Conservation (phyloP, 441 rosid species). For the Rhodomyrtus psidioides region DNA sequence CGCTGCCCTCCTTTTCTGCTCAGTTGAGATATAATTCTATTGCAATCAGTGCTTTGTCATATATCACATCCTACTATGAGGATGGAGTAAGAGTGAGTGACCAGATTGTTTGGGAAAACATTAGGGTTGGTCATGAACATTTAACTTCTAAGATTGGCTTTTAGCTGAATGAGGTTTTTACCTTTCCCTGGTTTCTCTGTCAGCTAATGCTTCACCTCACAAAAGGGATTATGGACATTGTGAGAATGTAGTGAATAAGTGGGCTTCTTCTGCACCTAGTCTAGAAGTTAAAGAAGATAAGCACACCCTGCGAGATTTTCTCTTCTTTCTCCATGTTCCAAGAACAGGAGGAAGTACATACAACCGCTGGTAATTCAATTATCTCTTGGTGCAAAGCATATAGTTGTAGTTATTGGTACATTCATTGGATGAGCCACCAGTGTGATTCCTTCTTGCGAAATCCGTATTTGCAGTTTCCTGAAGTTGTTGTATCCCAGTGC, state of each 20-base stretch:
- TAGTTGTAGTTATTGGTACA: background rate
- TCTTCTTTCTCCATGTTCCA: slow-evolving; percentile 91
- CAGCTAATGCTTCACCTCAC: slow-evolving; percentile 37
- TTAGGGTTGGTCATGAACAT: background rate
- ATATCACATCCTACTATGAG: background rate
- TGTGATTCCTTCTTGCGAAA: background rate
- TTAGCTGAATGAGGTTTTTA: background rate
- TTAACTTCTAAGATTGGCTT: background rate
- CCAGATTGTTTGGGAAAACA: background rate
- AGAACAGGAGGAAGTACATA: slow-evolving; percentile 95
- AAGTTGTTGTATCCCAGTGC: slow-evolving; percentile 58
- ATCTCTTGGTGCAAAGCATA: background rate
- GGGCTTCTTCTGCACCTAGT: slow-evolving; percentile 52
- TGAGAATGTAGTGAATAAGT: slow-evolving; percentile 51
- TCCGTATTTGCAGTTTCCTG: slow-evolving; percentile 58
- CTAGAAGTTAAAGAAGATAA: slow-evolving; percentile 42
- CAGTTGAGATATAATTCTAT: background rate
- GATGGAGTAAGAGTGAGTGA: background rate
- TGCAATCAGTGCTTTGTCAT: background rate
- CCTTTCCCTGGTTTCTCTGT: slow-evolving; percentile 4
- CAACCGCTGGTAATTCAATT: slow-evolving; percentile 58
- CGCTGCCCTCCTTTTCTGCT: background rate
- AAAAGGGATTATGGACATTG: slow-evolving; percentile 49
- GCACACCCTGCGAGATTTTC: slow-evolving; percentile 60
- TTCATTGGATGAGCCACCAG: background rate